Conservation (phyloP, 2,329 filamentous ascomycete species). For the Cyclaneusma minus region DNA sequence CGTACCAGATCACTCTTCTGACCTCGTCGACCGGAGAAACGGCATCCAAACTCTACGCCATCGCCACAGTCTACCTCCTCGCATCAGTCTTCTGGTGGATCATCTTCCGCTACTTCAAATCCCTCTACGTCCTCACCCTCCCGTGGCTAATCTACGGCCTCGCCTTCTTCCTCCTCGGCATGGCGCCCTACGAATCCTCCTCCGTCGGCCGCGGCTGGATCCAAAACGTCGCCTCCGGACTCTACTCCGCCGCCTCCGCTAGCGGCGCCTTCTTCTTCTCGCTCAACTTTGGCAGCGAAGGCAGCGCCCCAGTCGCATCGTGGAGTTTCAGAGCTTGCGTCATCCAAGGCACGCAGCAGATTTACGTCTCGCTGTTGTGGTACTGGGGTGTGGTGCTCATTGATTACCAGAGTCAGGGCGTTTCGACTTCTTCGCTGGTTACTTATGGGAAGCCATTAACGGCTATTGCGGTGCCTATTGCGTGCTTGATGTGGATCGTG, state of each 20-base stretch:
- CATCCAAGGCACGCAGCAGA: slow-evolving; percentile 51
- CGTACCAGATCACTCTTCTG: slow-evolving; percentile 52
- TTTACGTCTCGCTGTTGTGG: slow-evolving; percentile 50
- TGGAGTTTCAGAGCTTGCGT: slow-evolving; percentile 54
- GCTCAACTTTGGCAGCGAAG: slow-evolving; percentile 51
- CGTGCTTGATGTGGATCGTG: slow-evolving; percentile 38
- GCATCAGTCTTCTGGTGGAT: slow-evolving; percentile 48
- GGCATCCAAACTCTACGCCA: slow-evolving; percentile 41
- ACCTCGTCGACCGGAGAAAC: slow-evolving; percentile 45
- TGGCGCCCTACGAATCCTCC: slow-evolving; percentile 35
- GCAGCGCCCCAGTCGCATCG: slow-evolving; percentile 42
- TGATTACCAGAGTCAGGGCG: slow-evolving; percentile 24
- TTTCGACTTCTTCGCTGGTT: slow-evolving; percentile 11
- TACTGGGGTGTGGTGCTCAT: slow-evolving; percentile 47
- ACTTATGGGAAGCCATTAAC: slow-evolving; percentile 4
- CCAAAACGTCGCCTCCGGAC: slow-evolving; percentile 42
- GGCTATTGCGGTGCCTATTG: slow-evolving; percentile 41
- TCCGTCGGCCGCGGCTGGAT: slow-evolving; percentile 30
- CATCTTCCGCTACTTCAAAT: slow-evolving; percentile 40
- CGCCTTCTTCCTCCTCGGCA: slow-evolving; percentile 46
- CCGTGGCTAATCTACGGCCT: slow-evolving; percentile 48
- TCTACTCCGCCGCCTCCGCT: slow-evolving; percentile 47
- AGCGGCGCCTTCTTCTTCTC: slow-evolving; percentile 51
- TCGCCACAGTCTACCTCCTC: slow-evolving; percentile 41
- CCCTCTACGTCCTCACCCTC: slow-evolving; percentile 38